Base-by-base conservation (phyloP, 139 green algal genomes). In the Volvox africanus region DNA sequence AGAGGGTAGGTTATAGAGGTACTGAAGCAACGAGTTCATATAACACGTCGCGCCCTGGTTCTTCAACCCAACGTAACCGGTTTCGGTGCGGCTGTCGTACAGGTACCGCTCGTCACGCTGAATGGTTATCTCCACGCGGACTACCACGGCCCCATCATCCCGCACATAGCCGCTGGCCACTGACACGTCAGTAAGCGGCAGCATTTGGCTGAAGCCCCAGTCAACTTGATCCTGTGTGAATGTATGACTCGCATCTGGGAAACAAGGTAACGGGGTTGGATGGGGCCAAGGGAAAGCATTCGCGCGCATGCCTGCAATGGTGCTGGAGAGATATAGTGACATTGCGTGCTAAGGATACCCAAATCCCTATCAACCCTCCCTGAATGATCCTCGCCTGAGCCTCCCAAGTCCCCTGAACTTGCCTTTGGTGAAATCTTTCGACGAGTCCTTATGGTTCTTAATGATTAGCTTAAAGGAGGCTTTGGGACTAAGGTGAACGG, bases 11-110 rank as follows among this genome's bases (percentile, higher is more conserved):
- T 99, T 95, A 94, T 97, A 99, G 26, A 99, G 95, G 62, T 96
- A 99, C 96, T 99, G 98, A 89, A 99, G 96, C 86, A 99, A 95
- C 21, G 94, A 98, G 96, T 99, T 99, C 97, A 99, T 99, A 96
- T 99, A 99, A 96, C 98, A 99, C 9, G 98, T 99, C 76, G 98
- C 98, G 12, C 98, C 98, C 92, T 97, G 95, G 94, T 99, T 99
- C 93, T 99, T 99, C 22, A 99, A 93, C 24, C 98, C 98, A 37
- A 99, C 98, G 91, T 93, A 94, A 67, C 95, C 95, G 1, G 98
- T 99, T 87, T 98, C 96, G 90, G 97, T 96, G 80, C 97, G 97
- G 55, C 94, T 97, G 92, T 99, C 97, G 80, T 98, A 98, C 18
- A 36, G 44, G 55, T 93, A 91, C 37, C 93, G 93, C 61, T 96